Evolutionary conservation across 192 early-diverging fungal genomes (phyloP).

Genomic region (Lobosporangium transversale): DNA sequence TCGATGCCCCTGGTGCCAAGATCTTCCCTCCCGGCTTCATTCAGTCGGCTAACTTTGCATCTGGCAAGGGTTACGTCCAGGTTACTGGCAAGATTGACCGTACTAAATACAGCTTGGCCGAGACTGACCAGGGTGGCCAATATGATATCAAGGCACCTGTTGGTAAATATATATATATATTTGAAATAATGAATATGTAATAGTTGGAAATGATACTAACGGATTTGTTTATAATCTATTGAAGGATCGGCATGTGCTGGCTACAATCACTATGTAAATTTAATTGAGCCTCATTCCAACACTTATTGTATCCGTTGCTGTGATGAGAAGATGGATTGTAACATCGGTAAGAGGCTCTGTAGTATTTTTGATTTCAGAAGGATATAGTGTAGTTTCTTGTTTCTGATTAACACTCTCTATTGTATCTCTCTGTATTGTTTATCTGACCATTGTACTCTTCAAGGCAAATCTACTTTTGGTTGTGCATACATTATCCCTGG

Average conservation of each 20-base stretch:
- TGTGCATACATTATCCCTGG: constrained; percentile 57
- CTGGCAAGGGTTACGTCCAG: constrained; percentile 59
- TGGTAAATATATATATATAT: constrained; percentile 9
- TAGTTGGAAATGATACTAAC: neutral
- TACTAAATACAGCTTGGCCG: constrained; percentile 28
- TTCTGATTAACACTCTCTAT: neutral
- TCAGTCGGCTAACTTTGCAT: constrained; percentile 54
- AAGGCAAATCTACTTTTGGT: constrained; percentile 54
- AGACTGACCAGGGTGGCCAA: constrained; percentile 60
- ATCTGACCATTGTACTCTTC: neutral
- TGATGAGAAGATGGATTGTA: constrained; percentile 52
- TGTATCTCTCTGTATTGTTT: neutral
- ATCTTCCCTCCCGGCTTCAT: constrained; percentile 60
- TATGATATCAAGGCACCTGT: constrained; percentile 57
- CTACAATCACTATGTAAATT: constrained; percentile 60
- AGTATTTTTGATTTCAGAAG: neutral
- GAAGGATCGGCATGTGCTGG: constrained; percentile 54
- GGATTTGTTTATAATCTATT: neutral
- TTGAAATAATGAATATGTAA: neutral
- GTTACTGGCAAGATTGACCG: constrained; percentile 62
- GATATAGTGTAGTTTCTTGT: neutral
- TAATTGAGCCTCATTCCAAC: constrained; percentile 57
- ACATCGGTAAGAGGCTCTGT: constrained; percentile 38
- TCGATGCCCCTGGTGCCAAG: constrained; percentile 47
- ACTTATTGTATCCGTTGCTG: constrained; percentile 64